Evolutionary conservation across 2,329 filamentous ascomycete genomes (phyloP), one percentile per base, ranked within the genome.

Genomic region (Akanthomyces lecanii): DNA sequence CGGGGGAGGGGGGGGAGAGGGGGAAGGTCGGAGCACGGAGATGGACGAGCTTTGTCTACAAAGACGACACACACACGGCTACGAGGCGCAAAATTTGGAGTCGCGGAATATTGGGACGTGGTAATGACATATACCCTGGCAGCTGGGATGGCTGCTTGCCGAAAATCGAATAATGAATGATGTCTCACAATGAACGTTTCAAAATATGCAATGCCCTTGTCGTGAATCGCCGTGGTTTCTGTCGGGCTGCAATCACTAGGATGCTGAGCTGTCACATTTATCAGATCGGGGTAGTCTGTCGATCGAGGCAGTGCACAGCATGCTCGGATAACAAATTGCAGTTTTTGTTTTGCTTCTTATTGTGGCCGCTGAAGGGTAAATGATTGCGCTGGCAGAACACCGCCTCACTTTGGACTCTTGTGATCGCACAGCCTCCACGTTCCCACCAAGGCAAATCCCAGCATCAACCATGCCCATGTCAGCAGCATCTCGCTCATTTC

Each of bases 401-500:
- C 33, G 48, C 59, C 48, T 61, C 59, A 54, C 48, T 61, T 18
- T 25, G 25, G 16, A 8, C 16, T 18, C 40, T 38, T 11, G 36
- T 10, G 30, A 48, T 64, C 62, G 10, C 50, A 53, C 14, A 63
- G 58, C 44, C 53, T 61, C 44, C 63, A 66, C 5, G 56, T 50
- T 3, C 21, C 38, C 11, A 66, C 57, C 54, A 69, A 65, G 16
- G 65, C 69, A 16, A 67, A 12, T 3, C 73, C 73, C 1, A 77
- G 40, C 62, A 72, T 68, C 63, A 69, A 56, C 59, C 66, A 67
- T 11, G 38, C 57, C 61, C 65, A 64, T 45, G 69, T 71, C 8
- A 71, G 63, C 54, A 71, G 48, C 65, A 77, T 63, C 5, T 74
- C 75, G 63, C 72, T 73, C 65, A 76, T 68, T 71, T 79, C 73